phyloP scores from a whole-genome alignment of 2,329 filamentous ascomycete species.

The Elsinoe necatrix region DNA sequence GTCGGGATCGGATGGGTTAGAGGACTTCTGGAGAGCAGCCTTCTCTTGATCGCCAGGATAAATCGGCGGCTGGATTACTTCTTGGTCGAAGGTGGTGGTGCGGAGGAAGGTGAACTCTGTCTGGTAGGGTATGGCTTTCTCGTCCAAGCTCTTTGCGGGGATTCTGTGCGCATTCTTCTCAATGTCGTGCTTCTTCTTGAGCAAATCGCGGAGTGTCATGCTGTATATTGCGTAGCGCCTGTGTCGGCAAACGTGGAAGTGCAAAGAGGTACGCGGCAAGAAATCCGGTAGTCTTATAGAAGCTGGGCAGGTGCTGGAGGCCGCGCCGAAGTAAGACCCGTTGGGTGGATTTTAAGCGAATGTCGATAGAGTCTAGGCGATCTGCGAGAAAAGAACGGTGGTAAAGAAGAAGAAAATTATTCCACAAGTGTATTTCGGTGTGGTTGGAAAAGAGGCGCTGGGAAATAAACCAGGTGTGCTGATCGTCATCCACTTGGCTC shows the following conservation, averaged over 20 bases:
- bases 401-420: neutral
- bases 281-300: neutral
- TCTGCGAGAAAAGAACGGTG: neutral
- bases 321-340: neutral
- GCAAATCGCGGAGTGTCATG: slow-evolving; percentile 14
- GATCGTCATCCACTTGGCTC: slow-evolving; percentile 9
- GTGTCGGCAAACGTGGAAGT: neutral
- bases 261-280: neutral
- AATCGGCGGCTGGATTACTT: slow-evolving; percentile 64
- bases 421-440: neutral
- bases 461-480: neutral
- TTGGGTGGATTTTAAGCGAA: neutral
- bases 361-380: neutral
- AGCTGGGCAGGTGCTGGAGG: neutral
- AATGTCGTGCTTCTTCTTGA: slow-evolving; percentile 15
- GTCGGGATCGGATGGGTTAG: slow-evolving; percentile 21
- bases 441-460: neutral
- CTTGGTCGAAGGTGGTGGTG: slow-evolving; percentile 71
- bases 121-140: slow-evolving; percentile 2
- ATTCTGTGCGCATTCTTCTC: neutral
- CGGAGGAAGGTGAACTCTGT: slow-evolving; percentile 75
- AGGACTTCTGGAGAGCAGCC: neutral
- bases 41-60: slow-evolving; percentile 37
- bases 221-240: neutral
- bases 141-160: neutral